These are phyloP conservation scores for Heracleum sosnowskyi DNA, from an alignment of 129 eudicot genomes.

Conservation along the genomic window DNA sequence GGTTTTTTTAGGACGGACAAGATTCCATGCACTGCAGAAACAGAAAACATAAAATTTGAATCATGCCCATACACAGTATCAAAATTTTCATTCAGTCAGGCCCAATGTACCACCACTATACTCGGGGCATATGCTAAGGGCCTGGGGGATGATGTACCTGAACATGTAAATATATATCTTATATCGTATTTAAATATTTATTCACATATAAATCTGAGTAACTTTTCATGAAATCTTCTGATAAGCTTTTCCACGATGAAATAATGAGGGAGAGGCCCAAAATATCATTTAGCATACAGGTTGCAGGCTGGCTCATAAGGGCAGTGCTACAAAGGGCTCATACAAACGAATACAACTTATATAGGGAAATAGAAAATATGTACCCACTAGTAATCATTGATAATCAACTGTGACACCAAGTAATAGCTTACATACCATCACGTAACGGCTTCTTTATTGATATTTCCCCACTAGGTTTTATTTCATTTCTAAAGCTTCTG, in stretches of 20 bases:
- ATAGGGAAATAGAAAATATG: not conserved
- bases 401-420: slow-evolving; percentile 9
- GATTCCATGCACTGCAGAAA: slow-evolving; percentile 58
- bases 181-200: not conserved
- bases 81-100: not conserved
- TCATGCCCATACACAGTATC: not conserved
- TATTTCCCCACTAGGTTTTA: slow-evolving; percentile 15
- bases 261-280: not conserved
- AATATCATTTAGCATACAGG: not conserved
- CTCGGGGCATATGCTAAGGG: not conserved
- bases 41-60: not conserved
- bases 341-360: not conserved
- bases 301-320: not conserved
- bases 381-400: not conserved
- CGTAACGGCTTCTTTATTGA: slow-evolving; percentile 44
- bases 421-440: slow-evolving; percentile 45
- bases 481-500: slow-evolving; percentile 26
- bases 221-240: not conserved
- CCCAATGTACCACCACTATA: not conserved
- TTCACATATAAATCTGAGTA: not conserved
- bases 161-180: not conserved
- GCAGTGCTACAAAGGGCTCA: not conserved
- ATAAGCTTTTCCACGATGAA: not conserved
- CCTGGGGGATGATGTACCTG: not conserved
- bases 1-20: slow-evolving; percentile 60